Percentiles rank a stretch among this genome's conserved stretches.
Conservation (phyloP, 2,329 filamentous ascomycete species). For the Hypoxylon sp. region DNA sequence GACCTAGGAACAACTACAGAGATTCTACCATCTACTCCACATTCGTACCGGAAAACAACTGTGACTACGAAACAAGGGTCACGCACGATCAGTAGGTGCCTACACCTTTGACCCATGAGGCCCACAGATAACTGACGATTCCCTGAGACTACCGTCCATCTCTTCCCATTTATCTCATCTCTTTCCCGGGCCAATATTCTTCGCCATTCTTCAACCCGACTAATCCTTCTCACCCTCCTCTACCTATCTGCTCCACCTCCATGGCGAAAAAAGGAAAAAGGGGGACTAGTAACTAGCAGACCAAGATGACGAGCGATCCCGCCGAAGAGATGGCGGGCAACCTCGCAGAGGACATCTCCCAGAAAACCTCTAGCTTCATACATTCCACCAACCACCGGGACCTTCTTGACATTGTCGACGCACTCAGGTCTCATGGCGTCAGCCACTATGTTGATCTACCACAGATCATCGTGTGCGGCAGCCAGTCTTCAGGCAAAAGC, state of each 20-base stretch:
- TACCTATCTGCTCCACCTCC: not conserved
- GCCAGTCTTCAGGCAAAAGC: slow-evolving; percentile 64
- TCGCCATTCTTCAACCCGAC: not conserved
- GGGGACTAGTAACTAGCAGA: not conserved
- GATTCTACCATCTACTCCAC: too few relatives aligned
- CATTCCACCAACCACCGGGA: slow-evolving; percentile 42
- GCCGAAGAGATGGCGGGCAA: too few relatives aligned
- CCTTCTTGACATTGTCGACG: slow-evolving; percentile 49
- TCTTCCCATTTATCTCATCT: not conserved
- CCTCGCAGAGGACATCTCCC: slow-evolving; percentile 36
- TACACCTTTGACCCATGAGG: too few relatives aligned
- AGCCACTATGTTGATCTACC: slow-evolving; percentile 47
- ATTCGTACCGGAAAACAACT: too few relatives aligned
- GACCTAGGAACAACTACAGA: too few relatives aligned
- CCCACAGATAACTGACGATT: too few relatives aligned
- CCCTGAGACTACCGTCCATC: too few relatives aligned
- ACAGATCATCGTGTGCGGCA: slow-evolving; percentile 58
- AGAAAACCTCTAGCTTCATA: slow-evolving; percentile 43
- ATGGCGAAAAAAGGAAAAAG: slow-evolving; percentile 24
- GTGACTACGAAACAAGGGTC: too few relatives aligned
- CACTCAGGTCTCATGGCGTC: slow-evolving; percentile 47
- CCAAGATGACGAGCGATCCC: slow-evolving; percentile 34
- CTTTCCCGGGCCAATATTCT: too few relatives aligned
- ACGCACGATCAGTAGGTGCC: too few relatives aligned
- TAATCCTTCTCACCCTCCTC: not conserved